Evolutionary conservation across 805 yeast species (phyloP).

Genomic region (Metschnikowia corniflorae): DNA sequence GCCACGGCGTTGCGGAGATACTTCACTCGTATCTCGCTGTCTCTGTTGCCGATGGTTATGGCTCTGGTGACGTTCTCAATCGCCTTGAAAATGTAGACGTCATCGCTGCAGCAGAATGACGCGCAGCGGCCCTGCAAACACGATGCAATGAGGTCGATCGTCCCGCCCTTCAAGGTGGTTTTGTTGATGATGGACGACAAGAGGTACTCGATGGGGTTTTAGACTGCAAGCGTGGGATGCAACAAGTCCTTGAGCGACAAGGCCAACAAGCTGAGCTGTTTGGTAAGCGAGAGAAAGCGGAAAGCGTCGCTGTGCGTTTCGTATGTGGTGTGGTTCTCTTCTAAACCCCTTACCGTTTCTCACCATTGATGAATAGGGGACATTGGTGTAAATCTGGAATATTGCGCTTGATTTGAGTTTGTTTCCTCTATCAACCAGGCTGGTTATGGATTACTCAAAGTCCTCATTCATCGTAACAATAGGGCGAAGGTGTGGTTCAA

Average conservation of each 20-base stretch:
- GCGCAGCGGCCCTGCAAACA: constrained; percentile 91
- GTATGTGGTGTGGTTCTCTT: constrained; percentile 52
- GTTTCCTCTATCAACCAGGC: too few species aligned
- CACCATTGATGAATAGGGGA: too few species aligned
- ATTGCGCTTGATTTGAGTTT: too few species aligned
- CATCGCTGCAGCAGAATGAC: constrained; percentile 89
- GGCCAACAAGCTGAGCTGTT: constrained; percentile 62
- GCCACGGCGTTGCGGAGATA: constrained; percentile 72
- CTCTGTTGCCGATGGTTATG: constrained; percentile 65
- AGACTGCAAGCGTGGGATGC: constrained; percentile 60
- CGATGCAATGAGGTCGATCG: constrained; percentile 85
- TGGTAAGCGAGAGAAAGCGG: constrained; percentile 61
- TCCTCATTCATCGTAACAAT: too few species aligned
- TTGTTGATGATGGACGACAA: constrained; percentile 85
- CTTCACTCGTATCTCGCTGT: constrained; percentile 61
- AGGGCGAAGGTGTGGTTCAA: too few species aligned
- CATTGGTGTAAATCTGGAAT: too few species aligned
- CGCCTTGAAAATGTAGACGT: constrained; percentile 90
- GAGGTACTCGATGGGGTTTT: constrained; percentile 75
- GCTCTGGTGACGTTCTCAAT: constrained; percentile 89
- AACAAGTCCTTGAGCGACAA: constrained; percentile 74
- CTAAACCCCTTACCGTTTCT: too few species aligned
- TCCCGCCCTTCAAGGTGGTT: constrained; percentile 86
- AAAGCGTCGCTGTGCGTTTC: constrained; percentile 60
- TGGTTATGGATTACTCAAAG: too few species aligned